Percentiles rank a stretch among this genome's conserved stretches.
These are phyloP conservation scores for Rhodamnia argentea DNA, from an alignment of 345 rosid species.

Conservation along the genomic window DNA sequence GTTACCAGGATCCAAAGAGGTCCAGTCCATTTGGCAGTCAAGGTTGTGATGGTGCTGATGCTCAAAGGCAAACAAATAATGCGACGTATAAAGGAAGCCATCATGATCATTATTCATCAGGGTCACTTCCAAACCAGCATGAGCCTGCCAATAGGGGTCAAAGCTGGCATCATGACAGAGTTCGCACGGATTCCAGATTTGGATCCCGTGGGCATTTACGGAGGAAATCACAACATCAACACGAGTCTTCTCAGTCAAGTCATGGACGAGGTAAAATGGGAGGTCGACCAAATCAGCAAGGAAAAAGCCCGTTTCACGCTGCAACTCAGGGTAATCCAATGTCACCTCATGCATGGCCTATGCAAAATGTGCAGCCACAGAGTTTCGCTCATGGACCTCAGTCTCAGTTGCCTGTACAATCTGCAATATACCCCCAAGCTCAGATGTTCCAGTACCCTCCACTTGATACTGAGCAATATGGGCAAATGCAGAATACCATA, in stretches of 20 bases:
- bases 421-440: constrained; percentile 26
- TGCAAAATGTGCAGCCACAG: constrained; percentile 31
- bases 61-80: constrained; percentile 15
- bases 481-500: constrained; percentile 29
- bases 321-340: not conserved
- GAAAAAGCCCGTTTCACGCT: not conserved
- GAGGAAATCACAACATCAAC: constrained; percentile 24
- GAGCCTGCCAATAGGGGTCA: constrained; percentile 9
- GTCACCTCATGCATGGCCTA: not conserved
- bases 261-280: constrained; percentile 9
- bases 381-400: constrained; percentile 18
- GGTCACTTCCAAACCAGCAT: constrained; percentile 2
- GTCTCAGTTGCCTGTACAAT: constrained; percentile 20
- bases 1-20: constrained; percentile 14
- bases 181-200: constrained; percentile 29
- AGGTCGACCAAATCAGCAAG: constrained; percentile 10
- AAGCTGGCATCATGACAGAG: constrained; percentile 19
- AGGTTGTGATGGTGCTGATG: constrained; percentile 30
- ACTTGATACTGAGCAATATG: constrained; percentile 37
- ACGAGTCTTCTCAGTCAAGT: constrained; percentile 15
- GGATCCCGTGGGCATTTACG: constrained; percentile 34
- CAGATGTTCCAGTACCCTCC: constrained; percentile 30
- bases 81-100: constrained; percentile 17
- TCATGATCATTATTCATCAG: constrained; percentile 9
- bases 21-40: constrained; percentile 17